A percentile compares a stretch with the other conserved stretches of the same genome.
phyloP scores from a whole-genome alignment of 129 eudicot genomes.

The Saposhnikovia divaricata region DNA sequence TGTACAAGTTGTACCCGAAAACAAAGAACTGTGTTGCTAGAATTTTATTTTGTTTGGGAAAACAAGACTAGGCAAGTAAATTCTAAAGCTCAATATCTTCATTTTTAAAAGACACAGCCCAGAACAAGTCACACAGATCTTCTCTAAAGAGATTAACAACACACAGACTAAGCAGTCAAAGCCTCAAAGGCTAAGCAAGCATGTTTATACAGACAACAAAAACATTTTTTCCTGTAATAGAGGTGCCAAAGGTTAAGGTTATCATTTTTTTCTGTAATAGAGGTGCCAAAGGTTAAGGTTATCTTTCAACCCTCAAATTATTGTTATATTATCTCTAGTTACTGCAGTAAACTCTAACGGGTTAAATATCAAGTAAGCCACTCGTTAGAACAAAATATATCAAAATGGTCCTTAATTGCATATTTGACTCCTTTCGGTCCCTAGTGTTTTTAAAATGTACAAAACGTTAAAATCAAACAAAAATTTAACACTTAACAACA shows the following conservation, averaged over 20 bases:
- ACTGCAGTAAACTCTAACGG: background rate
- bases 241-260: background rate
- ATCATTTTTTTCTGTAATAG: background rate
- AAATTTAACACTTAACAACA: too few species aligned
- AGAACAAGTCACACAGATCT: background rate
- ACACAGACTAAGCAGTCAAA: background rate
- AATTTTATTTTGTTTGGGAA: background rate
- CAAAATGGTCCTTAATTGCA: too few species aligned
- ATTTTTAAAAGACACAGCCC: background rate
- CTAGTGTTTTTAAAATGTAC: too few species aligned
- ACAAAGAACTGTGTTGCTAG: background rate
- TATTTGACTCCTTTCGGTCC: too few species aligned
- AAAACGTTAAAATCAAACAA: too few species aligned
- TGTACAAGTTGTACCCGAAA: background rate
- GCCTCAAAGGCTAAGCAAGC: background rate
- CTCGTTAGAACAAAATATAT: too few species aligned
- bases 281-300: background rate
- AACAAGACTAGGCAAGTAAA: background rate
- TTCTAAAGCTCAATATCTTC: background rate
- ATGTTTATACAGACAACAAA: background rate
- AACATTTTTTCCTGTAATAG: background rate
- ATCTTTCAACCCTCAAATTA: background rate
- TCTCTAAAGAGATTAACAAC: background rate
- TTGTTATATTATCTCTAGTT: background rate
- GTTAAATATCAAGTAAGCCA: too few species aligned